These are phyloP conservation scores for Blastosporella zonata DNA, from an alignment of 1,284 basidiomycete species.

Conservation along the genomic window DNA sequence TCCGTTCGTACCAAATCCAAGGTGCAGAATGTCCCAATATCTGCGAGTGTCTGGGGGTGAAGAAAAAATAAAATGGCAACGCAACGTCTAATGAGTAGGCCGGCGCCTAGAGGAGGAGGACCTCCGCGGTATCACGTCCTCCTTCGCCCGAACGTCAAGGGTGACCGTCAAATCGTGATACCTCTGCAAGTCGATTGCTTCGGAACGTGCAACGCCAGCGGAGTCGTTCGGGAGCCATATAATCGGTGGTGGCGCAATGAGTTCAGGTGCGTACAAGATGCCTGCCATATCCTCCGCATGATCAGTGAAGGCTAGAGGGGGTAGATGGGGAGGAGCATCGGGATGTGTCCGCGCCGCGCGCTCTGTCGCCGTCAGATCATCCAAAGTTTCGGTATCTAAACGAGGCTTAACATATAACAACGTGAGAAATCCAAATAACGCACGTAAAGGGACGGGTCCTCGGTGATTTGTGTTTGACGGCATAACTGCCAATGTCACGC, in stretches of 20 bases:
- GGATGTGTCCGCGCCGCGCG: constrained; percentile 74
- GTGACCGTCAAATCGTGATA: constrained; percentile 67
- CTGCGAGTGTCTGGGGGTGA: constrained; percentile 3
- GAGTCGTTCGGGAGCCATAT: constrained; percentile 80
- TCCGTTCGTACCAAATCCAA: constrained; percentile 1
- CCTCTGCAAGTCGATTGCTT: constrained; percentile 66
- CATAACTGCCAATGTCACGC: constrained; percentile 66
- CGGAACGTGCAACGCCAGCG: constrained; percentile 65
- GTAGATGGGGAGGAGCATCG: constrained; percentile 71
- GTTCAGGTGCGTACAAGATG: constrained; percentile 77
- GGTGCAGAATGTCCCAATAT: constrained; percentile 9
- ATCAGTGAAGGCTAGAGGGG: constrained; percentile 64
- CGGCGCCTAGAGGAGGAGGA: constrained; percentile 31
- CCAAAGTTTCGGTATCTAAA: constrained; percentile 68
- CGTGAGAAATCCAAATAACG: constrained; percentile 29
- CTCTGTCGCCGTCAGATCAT: constrained; percentile 76
- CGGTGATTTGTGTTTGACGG: constrained; percentile 54
- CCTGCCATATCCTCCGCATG: constrained; percentile 73
- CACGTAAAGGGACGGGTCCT: constrained; percentile 66
- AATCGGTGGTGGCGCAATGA: constrained; percentile 69
- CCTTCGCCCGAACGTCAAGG: constrained; percentile 60
- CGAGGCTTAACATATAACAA: constrained; percentile 6
- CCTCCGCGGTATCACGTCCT: constrained; percentile 42
- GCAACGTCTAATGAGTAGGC: constrained; percentile 15
- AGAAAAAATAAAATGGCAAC: constrained; percentile 6